Evolutionary conservation across 495 filamentous ascomycete species (phyloP).

Genomic region (Neurospora sp.): DNA sequence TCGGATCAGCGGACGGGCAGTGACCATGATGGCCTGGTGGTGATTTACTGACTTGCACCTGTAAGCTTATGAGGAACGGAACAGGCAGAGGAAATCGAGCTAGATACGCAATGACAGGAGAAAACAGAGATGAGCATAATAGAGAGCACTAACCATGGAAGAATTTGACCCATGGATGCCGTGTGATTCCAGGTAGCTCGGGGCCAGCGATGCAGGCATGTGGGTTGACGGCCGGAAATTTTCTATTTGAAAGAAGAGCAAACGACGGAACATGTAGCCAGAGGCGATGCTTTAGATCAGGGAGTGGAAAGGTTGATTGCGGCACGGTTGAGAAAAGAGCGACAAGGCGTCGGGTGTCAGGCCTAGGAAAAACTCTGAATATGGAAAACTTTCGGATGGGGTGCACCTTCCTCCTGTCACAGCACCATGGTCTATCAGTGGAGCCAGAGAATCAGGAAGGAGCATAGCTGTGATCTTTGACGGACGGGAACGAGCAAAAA

Average conservation of each 20-base stretch:
- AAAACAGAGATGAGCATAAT: not conserved
- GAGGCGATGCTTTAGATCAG: not conserved
- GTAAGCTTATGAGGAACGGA: not conserved
- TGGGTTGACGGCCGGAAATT: not conserved
- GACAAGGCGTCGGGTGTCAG: not conserved
- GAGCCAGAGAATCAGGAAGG: not conserved
- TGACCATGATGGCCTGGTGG: not conserved
- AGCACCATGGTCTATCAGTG: not conserved
- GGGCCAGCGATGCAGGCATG: not conserved
- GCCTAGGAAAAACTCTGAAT: not conserved
- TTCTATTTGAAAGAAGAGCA: not conserved
- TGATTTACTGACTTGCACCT: not conserved
- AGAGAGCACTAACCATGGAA: not conserved
- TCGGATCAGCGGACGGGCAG: not conserved
- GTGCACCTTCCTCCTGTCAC: not conserved
- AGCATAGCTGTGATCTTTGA: not conserved
- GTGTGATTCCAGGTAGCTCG: not conserved
- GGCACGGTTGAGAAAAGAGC: not conserved
- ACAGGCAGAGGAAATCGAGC: not conserved
- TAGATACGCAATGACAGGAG: not conserved
- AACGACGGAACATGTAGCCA: not conserved
- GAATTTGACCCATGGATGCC: not conserved
- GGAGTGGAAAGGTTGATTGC: not conserved
- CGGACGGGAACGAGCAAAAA: not conserved
- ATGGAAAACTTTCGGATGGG: too few species aligned